These are phyloP conservation scores for Apocynum venetum DNA, from an alignment of 257 asterid genomes.

Conservation along the genomic window DNA sequence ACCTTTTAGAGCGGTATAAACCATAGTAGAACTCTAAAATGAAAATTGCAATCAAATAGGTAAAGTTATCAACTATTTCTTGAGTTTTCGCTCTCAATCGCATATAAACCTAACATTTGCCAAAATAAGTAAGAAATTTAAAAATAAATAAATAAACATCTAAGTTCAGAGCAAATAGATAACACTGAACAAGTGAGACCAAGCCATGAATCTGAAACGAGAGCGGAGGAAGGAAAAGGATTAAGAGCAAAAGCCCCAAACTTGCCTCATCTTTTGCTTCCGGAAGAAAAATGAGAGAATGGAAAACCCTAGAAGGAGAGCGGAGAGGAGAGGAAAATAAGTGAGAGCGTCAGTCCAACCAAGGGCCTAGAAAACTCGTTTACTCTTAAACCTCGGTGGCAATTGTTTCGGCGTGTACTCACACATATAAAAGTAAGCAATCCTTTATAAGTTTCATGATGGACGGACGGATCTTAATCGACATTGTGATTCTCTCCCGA, in stretches of 20 bases:
- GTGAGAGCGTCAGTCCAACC: no score
- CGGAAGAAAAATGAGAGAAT: constrained; percentile 12
- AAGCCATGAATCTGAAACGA: background rate
- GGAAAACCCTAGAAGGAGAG: constrained; percentile 54
- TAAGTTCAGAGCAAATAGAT: background rate
- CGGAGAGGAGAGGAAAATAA: background rate
- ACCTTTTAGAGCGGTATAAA: background rate
- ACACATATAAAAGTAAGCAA: background rate
- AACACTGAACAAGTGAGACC: background rate
- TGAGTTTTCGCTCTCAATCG: background rate
- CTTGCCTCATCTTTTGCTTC: constrained; percentile 48
- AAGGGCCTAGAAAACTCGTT: constrained; percentile 2
- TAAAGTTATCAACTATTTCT: background rate
- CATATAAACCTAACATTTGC: background rate
- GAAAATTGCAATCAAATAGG: background rate
- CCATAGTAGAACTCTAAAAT: background rate
- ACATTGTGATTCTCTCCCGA: background rate
- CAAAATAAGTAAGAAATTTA: no score
- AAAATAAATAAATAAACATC: background rate
- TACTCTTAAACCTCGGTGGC: constrained; percentile 13
- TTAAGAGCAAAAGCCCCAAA: background rate
- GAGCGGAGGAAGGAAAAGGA: background rate
- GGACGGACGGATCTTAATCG: background rate
- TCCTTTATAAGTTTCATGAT: background rate
- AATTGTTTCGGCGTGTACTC: background rate